Percentiles rank a stretch among this genome's conserved stretches.
Conservation (phyloP, 2,329 filamentous ascomycete species). For the Cladosporium colombiae region DNA sequence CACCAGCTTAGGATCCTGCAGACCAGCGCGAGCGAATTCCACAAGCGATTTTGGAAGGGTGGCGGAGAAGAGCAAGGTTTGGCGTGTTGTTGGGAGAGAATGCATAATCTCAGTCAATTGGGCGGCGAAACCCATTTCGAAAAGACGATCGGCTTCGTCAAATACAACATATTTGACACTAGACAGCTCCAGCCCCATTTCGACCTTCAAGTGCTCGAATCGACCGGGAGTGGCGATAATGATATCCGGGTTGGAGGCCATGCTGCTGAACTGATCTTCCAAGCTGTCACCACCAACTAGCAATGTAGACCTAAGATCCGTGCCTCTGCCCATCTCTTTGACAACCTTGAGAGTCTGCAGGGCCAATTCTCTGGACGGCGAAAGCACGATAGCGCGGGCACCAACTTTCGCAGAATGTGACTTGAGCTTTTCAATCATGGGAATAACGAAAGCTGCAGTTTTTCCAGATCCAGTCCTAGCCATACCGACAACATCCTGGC, state of each 20-base stretch:
- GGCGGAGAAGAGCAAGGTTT: conserved; percentile 92
- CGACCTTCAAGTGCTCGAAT: conserved; percentile 94
- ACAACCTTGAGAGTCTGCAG: conserved; percentile 95
- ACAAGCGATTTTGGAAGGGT: conserved; percentile 92
- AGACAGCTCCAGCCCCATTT: conserved; percentile 90
- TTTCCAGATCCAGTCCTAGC: conserved; percentile 98
- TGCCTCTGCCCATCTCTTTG: conserved; percentile 87
- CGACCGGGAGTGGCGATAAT: conserved; percentile 95
- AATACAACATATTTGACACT: conserved; percentile 95
- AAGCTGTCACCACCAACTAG: conserved; percentile 93
- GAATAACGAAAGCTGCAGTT: conserved; percentile 96
- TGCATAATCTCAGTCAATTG: conserved; percentile 93
- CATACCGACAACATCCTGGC: conserved; percentile 98
- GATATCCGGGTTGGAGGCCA: conserved; percentile 94
- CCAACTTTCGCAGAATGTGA: conserved; percentile 85
- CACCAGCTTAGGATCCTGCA: conserved; percentile 89
- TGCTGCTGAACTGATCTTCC: conserved; percentile 90
- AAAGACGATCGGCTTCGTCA: conserved; percentile 93
- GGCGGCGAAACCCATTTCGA: conserved; percentile 97
- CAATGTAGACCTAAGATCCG: conserved; percentile 85
- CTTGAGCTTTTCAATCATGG: conserved; percentile 94
- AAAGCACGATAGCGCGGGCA: conserved; percentile 81
- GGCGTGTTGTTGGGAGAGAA: conserved; percentile 77
- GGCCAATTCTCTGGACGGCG: conserved; percentile 89
- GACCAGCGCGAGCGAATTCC: conserved; percentile 89